A percentile compares a stretch with the other conserved stretches of the same genome.
Evolutionary conservation across 345 rosid species (phyloP).

Genomic region (Triadica sebifera): DNA sequence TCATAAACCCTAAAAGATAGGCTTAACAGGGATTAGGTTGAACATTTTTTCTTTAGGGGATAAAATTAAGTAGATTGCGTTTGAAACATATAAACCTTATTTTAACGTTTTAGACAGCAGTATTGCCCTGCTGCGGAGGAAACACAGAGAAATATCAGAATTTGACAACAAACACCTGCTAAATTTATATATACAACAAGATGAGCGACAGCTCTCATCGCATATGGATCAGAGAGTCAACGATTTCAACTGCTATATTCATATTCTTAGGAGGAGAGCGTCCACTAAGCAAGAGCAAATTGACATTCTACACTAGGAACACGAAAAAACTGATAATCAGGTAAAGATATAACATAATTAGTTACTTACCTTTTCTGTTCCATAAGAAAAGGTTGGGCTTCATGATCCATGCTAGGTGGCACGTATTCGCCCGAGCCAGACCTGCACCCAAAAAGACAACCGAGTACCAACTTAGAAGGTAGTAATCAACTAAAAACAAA

Average conservation of each 20-base stretch:
- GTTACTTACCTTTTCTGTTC: conserved; percentile 42
- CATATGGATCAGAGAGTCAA: no score
- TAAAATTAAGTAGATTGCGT: not conserved
- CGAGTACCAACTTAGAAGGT: not conserved
- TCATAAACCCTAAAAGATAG: not conserved
- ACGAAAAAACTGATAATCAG: not conserved
- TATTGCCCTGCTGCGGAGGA: not conserved
- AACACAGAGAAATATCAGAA: no score
- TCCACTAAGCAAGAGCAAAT: not conserved
- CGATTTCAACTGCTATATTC: no score
- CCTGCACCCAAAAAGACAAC: conserved; percentile 21
- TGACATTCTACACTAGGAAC: not conserved
- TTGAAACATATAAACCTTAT: not conserved
- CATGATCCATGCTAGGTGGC: conserved; percentile 29
- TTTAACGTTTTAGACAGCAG: no score
- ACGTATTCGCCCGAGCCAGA: conserved; percentile 35
- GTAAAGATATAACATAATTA: not conserved
- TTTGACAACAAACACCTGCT: not conserved
- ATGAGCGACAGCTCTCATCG: not conserved
- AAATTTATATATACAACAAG: not conserved
- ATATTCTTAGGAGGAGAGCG: no score
- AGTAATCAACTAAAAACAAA: not conserved
- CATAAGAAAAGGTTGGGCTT: conserved; percentile 47
- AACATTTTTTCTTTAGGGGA: not conserved
- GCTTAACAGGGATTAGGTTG: not conserved